Percentiles rank a stretch among this genome's conserved stretches.
phyloP scores from a whole-genome alignment of 805 yeast genomes.

The Zygosaccharomyces gambellarensis region DNA sequence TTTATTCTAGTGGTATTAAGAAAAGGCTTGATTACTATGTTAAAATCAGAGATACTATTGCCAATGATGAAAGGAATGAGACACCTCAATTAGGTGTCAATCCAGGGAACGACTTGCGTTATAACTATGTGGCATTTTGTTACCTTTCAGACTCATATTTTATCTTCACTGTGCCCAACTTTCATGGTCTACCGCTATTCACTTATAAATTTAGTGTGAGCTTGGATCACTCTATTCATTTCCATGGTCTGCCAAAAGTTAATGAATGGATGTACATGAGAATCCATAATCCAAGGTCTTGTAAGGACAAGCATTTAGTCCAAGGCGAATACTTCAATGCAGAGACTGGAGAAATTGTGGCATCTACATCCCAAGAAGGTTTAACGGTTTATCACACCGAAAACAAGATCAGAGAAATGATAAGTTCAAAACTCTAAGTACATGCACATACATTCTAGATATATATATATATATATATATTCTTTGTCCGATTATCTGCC shows the following conservation, averaged over 20 bases:
- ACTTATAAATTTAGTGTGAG: slow-evolving; percentile 55
- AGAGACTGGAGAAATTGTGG: slow-evolving; percentile 46
- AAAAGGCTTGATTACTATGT: slow-evolving; percentile 26
- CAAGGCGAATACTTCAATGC: slow-evolving; percentile 52
- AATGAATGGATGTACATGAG: slow-evolving; percentile 51
- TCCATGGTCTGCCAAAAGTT: slow-evolving; percentile 46
- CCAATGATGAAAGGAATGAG: slow-evolving; percentile 1
- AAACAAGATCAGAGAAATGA: slow-evolving; percentile 13
- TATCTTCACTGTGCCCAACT: slow-evolving; percentile 48
- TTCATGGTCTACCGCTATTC: slow-evolving; percentile 43
- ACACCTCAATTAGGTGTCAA: slow-evolving; percentile 10
- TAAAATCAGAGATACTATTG: slow-evolving; percentile 17
- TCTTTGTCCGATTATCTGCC: background rate
- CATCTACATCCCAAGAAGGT: slow-evolving; percentile 65
- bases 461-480: background rate
- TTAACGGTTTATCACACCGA: slow-evolving; percentile 31
- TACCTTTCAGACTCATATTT: slow-evolving; percentile 56
- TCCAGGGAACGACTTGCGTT: slow-evolving; percentile 30
- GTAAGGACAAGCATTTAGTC: slow-evolving; percentile 50
- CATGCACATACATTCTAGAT: too few relatives aligned
- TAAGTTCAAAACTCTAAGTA: background rate
- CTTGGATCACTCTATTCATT: slow-evolving; percentile 62
- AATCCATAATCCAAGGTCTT: slow-evolving; percentile 45
- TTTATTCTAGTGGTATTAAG: slow-evolving; percentile 18
- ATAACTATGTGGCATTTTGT: slow-evolving; percentile 53